Conservation (phyloP, 768 basidiomycete genomes). For the Xerocomellus chrysenteron region DNA sequence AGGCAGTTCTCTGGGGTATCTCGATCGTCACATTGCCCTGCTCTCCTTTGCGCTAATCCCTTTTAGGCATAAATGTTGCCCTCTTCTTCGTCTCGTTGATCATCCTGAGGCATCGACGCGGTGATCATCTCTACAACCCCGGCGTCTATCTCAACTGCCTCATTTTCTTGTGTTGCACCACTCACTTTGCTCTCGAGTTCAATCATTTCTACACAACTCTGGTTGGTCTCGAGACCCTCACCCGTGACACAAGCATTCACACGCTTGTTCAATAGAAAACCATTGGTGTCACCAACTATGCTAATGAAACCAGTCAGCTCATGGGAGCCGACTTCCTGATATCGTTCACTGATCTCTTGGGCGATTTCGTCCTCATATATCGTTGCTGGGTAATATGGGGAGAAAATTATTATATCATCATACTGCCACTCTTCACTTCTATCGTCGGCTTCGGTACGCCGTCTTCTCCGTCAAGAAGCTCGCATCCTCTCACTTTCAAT, state of each 20-base stretch:
- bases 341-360: conserved; percentile 37
- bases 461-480: neutral
- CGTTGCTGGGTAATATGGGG: conserved; percentile 45
- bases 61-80: conserved; percentile 21
- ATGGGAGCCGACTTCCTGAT: conserved; percentile 37
- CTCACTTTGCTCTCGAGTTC: conserved; percentile 37
- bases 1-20: conserved; percentile 37
- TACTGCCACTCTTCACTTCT: conserved; percentile 36
- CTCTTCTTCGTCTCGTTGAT: conserved; percentile 31
- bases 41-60: neutral
- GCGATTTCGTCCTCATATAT: conserved; percentile 37
- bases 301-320: conserved; percentile 32
- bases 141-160: conserved; percentile 29
- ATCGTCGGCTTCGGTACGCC: conserved; percentile 36
- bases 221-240: conserved; percentile 21
- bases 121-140: conserved; percentile 18
- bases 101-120: conserved; percentile 18
- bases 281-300: conserved; percentile 27
- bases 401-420: conserved; percentile 31
- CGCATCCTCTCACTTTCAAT: neutral
- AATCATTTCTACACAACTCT: conserved; percentile 34
- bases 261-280: conserved; percentile 13
- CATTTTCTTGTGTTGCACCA: conserved; percentile 35
- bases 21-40: neutral
- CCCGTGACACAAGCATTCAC: neutral